Evolutionary conservation across 306 rosid genomes (phyloP).

Genomic region (Trichosanthes cucumerina): DNA sequence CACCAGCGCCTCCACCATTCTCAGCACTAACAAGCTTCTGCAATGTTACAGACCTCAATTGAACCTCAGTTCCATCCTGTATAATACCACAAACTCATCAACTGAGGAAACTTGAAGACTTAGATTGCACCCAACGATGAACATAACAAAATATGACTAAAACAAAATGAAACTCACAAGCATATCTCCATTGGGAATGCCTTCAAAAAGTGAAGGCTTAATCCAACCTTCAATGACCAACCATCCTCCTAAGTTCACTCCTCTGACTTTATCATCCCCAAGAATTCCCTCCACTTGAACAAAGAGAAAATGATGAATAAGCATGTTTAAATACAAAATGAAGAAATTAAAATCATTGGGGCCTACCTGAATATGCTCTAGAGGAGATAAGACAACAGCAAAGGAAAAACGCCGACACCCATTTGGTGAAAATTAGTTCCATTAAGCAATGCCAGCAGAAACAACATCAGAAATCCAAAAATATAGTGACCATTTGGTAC

Average conservation of each 20-base stretch:
- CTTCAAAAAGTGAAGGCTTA: constrained; percentile 88
- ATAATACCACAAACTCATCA: constrained; percentile 15
- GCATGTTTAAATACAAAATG: not conserved
- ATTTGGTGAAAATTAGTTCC: constrained; percentile 57
- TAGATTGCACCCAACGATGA: not conserved
- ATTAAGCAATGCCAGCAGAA: constrained; percentile 44
- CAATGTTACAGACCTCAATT: constrained; percentile 64
- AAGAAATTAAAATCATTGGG: constrained; percentile 15
- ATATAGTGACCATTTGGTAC: constrained; percentile 31
- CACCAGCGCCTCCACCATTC: constrained; percentile 71
- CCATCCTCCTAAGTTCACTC: constrained; percentile 97
- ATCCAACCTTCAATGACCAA: constrained; percentile 95
- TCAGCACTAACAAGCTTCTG: constrained; percentile 75
- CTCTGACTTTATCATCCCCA: constrained; percentile 57
- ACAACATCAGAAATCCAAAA: constrained; percentile 27
- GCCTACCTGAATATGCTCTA: constrained; percentile 48
- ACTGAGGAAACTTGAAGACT: constrained; percentile 11
- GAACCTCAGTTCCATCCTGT: constrained; percentile 81
- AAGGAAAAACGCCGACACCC: constrained; percentile 48
- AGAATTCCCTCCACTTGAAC: constrained; percentile 59
- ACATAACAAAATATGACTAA: not conserved
- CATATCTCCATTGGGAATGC: constrained; percentile 87
- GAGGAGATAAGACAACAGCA: constrained; percentile 41
- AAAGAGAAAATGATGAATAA: not conserved
- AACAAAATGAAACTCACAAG: constrained; percentile 51